Evolutionary conservation across 2,329 filamentous ascomycete genomes (phyloP).

Genomic region (Trichoderma simmonsii): DNA sequence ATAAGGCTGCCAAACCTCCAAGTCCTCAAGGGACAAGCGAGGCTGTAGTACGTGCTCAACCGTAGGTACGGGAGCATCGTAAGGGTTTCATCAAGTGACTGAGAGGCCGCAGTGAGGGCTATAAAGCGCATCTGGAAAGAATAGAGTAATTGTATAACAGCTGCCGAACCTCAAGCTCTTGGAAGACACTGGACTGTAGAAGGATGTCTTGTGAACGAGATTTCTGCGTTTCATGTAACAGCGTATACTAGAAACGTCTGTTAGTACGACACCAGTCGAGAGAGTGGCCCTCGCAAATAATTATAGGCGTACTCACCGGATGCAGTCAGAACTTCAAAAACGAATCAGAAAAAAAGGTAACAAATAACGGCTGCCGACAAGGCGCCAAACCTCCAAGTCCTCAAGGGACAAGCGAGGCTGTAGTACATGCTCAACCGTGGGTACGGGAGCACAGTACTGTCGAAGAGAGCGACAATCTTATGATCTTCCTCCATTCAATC

Average conservation of each 20-base stretch:
- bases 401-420: neutral
- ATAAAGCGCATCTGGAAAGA: too few species aligned
- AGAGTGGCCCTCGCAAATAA: too few species aligned
- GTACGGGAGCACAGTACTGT: neutral
- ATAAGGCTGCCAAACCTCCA: neutral
- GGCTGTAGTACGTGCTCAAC: neutral
- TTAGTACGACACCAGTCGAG: too few species aligned
- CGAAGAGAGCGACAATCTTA: neutral
- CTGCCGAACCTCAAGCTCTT: too few species aligned
- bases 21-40: neutral
- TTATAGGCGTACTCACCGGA: too few species aligned
- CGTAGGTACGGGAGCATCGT: neutral
- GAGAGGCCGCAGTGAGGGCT: too few species aligned
- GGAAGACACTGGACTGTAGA: too few species aligned
- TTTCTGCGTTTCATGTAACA: too few species aligned
- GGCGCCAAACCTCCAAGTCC: neutral
- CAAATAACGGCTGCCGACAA: neutral
- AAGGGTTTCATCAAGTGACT: neutral
- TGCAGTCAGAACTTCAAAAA: too few species aligned
- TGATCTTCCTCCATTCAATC: neutral
- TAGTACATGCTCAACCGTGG: neutral
- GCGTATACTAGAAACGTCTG: too few species aligned
- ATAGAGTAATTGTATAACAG: too few species aligned
- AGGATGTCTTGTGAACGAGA: too few species aligned
- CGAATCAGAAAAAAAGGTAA: neutral